Evolutionary conservation across 805 yeast genomes (phyloP), one percentile per base, ranked within the genome.

Genomic region (Candida namnaoensis): DNA sequence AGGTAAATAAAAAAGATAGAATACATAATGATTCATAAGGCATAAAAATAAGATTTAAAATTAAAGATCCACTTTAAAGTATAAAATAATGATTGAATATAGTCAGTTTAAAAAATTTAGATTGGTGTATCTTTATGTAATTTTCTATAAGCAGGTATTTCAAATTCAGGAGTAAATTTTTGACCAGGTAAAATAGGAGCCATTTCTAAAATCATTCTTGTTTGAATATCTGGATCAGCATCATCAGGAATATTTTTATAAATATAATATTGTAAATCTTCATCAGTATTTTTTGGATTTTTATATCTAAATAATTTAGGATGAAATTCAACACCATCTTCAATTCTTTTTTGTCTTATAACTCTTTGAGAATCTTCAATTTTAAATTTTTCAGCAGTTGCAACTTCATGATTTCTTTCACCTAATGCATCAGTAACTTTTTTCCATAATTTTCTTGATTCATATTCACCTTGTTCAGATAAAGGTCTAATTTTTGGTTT

Each of bases 161-260:
- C 74, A 56, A 84, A 84, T 48, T 78, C 73, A 26, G 72, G 75
- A 15, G 78, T 74, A 53, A 80, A 78, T 40, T 65, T 51, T 55
- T 88, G 95, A 14, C 95, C 95, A 1, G 95, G 95, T 37, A 88
- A 62, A 36, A 90, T 74, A 3, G 96, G 96, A 19, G 80, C 86
- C 38, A 82, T 65, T 41, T 76, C 76, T 42, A 81, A 67, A 27
- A 88, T 69, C 40, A 76, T 71, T 42, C 71, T 66, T 40, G 70
- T 71, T 55, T 82, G 74, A 30, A 65, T 66, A 38, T 75, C 75
- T n/a, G 78, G 68, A 40, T 67, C 63, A n/a, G 68, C 63, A 28
- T 66, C 64, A n/a, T 59, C 60, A 34, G 78, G 71, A 49, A 84
- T 78, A 42, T 77, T 69, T 61, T 78, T 84, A 60, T 81, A 82